phyloP scores from a whole-genome alignment of 1,284 basidiomycete genomes.

The Leccinum griseonigrum region DNA sequence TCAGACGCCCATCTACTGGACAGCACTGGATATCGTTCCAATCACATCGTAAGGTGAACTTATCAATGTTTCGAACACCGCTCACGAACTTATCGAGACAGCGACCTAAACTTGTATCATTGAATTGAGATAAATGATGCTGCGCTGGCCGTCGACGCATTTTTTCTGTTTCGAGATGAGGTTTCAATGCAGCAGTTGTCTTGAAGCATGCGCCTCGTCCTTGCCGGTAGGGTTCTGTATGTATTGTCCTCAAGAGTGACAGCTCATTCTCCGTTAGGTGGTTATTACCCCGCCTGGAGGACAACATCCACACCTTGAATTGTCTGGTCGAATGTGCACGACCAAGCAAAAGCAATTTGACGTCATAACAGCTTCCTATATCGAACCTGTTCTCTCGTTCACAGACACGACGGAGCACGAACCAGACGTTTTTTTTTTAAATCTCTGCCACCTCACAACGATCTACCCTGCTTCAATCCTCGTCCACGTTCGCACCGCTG shows the following conservation, averaged over 20 bases:
- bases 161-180: constrained; percentile 48
- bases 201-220: constrained; percentile 56
- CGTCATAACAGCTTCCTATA: constrained; percentile 45
- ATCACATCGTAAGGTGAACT: constrained; percentile 62
- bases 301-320: constrained; percentile 67
- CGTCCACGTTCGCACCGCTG: constrained; percentile 70
- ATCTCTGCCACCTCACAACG: constrained; percentile 81
- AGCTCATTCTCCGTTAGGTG: constrained; percentile 41
- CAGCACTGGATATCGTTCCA: constrained; percentile 51
- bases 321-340: constrained; percentile 58
- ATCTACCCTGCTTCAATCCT: constrained; percentile 66
- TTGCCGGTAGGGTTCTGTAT: constrained; percentile 60
- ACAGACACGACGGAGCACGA: constrained; percentile 31
- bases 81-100: constrained; percentile 42
- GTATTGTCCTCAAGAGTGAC: not conserved
- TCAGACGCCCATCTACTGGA: constrained; percentile 40
- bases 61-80: not conserved
- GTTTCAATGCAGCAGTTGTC: constrained; percentile 13
- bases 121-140: constrained; percentile 97
- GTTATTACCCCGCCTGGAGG: constrained; percentile 73
- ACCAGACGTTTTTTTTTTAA: constrained; percentile 80
- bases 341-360: constrained; percentile 34
- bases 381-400: constrained; percentile 37
- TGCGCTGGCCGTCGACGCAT: constrained; percentile 78
- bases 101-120: constrained; percentile 78